Evolutionary conservation across 371 early-diverging fungal genomes (phyloP).

Genomic region (Mortierella sp.): DNA sequence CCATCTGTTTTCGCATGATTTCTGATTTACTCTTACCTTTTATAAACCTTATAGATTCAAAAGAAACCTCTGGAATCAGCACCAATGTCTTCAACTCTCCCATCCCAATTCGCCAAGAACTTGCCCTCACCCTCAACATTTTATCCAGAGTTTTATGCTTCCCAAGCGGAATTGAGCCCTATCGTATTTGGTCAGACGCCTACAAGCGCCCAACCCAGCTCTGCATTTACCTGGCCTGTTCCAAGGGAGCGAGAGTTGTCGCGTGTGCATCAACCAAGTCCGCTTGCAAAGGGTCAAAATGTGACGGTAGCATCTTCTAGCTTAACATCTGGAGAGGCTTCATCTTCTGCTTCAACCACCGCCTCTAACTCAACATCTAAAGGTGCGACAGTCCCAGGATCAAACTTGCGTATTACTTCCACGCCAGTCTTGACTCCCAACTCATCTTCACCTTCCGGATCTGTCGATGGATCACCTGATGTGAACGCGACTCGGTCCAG

Average conservation of each 20-base stretch:
- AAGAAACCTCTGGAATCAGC: conserved; percentile 50
- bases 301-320: conserved; percentile 18
- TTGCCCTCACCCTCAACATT: conserved; percentile 83
- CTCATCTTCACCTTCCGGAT: conserved; percentile 17
- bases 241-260: conserved; percentile 46
- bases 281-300: conserved; percentile 49
- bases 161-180: conserved; percentile 49
- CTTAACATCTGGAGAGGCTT: not conserved
- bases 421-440: conserved; percentile 19
- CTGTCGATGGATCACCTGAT: conserved; percentile 24
- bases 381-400: conserved; percentile 21
- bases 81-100: conserved; percentile 67
- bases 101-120: conserved; percentile 82
- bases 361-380: not conserved
- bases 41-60: conserved; percentile 23
- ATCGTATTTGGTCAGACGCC: conserved; percentile 56
- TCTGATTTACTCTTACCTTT: not conserved
- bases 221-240: conserved; percentile 47
- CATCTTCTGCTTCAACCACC: conserved; percentile 1
- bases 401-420: conserved; percentile 37
- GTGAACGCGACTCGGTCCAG: conserved; percentile 12
- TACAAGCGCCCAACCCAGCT: conserved; percentile 47
- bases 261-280: conserved; percentile 54
- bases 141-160: conserved; percentile 80
- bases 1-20: not conserved